Evolutionary conservation across 2,329 filamentous ascomycete species (phyloP).

Genomic region (Fonsecaea pugnacius): DNA sequence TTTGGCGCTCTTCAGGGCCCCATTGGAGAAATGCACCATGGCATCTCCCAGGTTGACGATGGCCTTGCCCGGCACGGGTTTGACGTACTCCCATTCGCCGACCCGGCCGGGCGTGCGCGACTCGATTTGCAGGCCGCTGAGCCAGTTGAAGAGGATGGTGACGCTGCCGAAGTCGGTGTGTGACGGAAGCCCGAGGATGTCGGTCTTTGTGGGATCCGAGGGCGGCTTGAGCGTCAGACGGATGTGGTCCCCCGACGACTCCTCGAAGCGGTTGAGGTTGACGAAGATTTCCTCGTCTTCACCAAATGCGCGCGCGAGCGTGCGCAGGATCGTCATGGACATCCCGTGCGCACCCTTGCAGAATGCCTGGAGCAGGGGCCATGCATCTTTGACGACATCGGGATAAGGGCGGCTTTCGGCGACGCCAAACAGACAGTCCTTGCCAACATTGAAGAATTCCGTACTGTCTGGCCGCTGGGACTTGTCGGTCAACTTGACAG

Average conservation of each 20-base stretch:
- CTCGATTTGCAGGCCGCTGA: constrained; percentile 41
- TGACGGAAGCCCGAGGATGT: constrained; percentile 24
- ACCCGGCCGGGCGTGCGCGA: constrained; percentile 42
- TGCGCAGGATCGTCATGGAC: constrained; percentile 33
- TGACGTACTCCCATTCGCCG: constrained; percentile 52
- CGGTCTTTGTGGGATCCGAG: constrained; percentile 36
- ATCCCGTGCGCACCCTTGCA: constrained; percentile 34
- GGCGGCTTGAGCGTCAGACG: constrained; percentile 46
- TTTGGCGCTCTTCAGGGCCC: constrained; percentile 46
- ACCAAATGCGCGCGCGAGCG: constrained; percentile 31
- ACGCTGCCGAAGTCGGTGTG: constrained; percentile 44
- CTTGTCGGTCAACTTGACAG: constrained; percentile 31
- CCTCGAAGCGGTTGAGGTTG: constrained; percentile 31
- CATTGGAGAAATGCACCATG: constrained; percentile 52
- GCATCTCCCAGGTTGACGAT: constrained; percentile 44
- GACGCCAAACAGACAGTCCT: constrained; percentile 18
- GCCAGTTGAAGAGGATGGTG: constrained; percentile 41
- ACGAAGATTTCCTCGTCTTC: constrained; percentile 35
- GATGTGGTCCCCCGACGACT: constrained; percentile 55
- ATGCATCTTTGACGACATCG: constrained; percentile 2
- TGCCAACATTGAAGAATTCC: constrained; percentile 33
- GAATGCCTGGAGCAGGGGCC: constrained; percentile 14
- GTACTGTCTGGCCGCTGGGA: constrained; percentile 32
- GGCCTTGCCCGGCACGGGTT: constrained; percentile 44
- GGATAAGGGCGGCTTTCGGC: constrained; percentile 10